These are phyloP conservation scores for Rhodomyrtus tomentosa DNA, from an alignment of 345 rosid species.

Conservation along the genomic window DNA sequence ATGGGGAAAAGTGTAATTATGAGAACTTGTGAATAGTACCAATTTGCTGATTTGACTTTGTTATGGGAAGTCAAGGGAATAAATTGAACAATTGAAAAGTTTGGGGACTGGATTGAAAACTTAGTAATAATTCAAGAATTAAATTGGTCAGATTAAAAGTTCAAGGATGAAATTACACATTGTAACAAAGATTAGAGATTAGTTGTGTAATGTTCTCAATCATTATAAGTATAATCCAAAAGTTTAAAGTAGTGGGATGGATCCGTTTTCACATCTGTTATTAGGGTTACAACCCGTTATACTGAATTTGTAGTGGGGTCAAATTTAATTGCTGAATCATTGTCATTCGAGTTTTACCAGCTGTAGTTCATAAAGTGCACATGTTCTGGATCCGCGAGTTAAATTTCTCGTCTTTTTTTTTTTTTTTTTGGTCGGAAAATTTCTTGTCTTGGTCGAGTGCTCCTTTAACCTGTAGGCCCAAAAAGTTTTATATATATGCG, in stretches of 20 bases:
- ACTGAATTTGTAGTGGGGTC: background rate
- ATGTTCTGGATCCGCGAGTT: background rate
- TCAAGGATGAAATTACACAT: background rate
- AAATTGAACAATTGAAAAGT: background rate
- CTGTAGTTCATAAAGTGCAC: background rate
- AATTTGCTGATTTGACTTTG: background rate
- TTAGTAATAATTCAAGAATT: background rate
- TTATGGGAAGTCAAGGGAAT: background rate
- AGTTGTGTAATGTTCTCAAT: background rate
- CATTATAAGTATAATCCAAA: background rate
- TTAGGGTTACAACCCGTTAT: background rate
- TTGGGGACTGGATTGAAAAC: background rate
- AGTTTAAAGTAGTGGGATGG: background rate
- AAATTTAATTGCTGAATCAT: background rate
- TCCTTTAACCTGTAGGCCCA: background rate
- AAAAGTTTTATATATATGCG: background rate
- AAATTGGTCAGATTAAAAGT: background rate
- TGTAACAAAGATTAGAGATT: background rate
- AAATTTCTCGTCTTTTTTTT: background rate
- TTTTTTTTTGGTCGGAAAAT: too few species aligned
- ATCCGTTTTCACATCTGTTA: background rate
- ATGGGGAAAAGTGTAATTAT: too few species aligned
- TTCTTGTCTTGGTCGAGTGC: background rate
- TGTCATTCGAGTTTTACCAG: background rate
- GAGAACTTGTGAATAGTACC: background rate